A percentile compares a stretch with the other conserved stretches of the same genome.
Conservation (phyloP, 1,284 basidiomycete genomes). For the Moniliophthora roreri region DNA sequence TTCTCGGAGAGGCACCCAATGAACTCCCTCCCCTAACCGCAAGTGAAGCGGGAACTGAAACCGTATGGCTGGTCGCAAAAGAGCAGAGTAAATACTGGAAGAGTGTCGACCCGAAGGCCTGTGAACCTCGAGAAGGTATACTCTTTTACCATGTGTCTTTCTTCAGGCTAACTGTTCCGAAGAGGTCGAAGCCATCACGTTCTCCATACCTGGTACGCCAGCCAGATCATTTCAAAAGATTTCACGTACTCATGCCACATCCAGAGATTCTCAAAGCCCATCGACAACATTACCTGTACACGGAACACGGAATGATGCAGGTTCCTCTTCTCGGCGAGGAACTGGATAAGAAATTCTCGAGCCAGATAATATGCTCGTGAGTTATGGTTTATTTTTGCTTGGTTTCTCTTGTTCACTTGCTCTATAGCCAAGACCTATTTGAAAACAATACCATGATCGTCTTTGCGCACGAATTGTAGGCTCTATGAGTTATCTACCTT, state of each 20-base stretch:
- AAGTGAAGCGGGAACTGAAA: slow-evolving; percentile 79
- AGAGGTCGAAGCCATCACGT: slow-evolving; percentile 59
- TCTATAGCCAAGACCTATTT: slow-evolving; percentile 59
- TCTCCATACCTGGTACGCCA: slow-evolving; percentile 62
- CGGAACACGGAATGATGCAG: slow-evolving; percentile 73
- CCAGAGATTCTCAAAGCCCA: slow-evolving; percentile 83
- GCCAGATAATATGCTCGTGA: slow-evolving; percentile 86
- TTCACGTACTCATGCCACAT: slow-evolving; percentile 3
- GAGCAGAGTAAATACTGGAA: slow-evolving; percentile 94
- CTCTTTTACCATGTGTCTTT: slow-evolving; percentile 2
- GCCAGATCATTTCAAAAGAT: neutral
- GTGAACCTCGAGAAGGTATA: slow-evolving; percentile 75
- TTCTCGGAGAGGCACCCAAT: slow-evolving; percentile 86
- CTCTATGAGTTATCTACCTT: slow-evolving; percentile 13
- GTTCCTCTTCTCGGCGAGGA: slow-evolving; percentile 72
- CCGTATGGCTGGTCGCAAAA: slow-evolving; percentile 83
- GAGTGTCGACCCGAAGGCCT: slow-evolving; percentile 73
- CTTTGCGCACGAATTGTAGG: slow-evolving; percentile 91
- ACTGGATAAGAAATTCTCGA: slow-evolving; percentile 68
- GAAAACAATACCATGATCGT: slow-evolving; percentile 73
- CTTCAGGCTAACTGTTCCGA: slow-evolving; percentile 12
- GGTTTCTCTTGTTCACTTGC: slow-evolving; percentile 4
- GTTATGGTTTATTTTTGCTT: slow-evolving; percentile 30
- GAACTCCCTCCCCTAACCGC: slow-evolving; percentile 71
- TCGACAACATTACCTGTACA: slow-evolving; percentile 76